A percentile compares a stretch with the other conserved stretches of the same genome.
Conservation (phyloP, 176 grass and related monocot species). For the Oryza meridionalis region DNA sequence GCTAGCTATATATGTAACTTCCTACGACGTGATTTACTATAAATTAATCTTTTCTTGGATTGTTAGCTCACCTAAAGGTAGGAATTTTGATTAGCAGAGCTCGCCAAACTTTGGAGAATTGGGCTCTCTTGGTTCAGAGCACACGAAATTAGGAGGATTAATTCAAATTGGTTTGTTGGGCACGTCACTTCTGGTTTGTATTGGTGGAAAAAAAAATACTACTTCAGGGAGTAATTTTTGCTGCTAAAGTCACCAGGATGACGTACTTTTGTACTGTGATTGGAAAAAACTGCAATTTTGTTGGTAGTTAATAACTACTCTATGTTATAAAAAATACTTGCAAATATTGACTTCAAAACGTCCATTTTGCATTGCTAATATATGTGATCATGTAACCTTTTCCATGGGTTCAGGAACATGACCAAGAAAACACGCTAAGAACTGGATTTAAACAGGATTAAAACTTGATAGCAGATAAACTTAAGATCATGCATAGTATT, state of each 20-base stretch:
- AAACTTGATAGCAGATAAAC: background rate
- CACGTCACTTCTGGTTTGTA: background rate
- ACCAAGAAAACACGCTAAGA: background rate
- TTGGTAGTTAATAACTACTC: background rate
- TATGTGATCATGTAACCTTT: background rate
- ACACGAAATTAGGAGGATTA: background rate
- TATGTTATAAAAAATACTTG: background rate
- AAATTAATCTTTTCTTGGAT: background rate
- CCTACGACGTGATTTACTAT: background rate
- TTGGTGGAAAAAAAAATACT: background rate
- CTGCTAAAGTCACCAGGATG: background rate
- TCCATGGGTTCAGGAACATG: background rate
- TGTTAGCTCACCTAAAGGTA: slow-evolving; percentile 10
- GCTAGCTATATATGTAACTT: slow-evolving; percentile 11
- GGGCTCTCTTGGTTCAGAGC: background rate
- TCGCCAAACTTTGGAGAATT: slow-evolving; percentile 28
- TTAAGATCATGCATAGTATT: background rate
- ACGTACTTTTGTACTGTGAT: background rate
- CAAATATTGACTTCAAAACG: background rate
- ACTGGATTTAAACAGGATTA: background rate
- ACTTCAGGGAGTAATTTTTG: slow-evolving; percentile 4
- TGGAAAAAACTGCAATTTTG: background rate
- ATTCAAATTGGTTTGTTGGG: background rate
- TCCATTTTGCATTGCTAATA: background rate
- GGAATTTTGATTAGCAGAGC: background rate